Evolutionary conservation across 2,329 filamentous ascomycete species (phyloP), one percentile per base, ranked within the genome.

Genomic region (Pseudocercospora musae): DNA sequence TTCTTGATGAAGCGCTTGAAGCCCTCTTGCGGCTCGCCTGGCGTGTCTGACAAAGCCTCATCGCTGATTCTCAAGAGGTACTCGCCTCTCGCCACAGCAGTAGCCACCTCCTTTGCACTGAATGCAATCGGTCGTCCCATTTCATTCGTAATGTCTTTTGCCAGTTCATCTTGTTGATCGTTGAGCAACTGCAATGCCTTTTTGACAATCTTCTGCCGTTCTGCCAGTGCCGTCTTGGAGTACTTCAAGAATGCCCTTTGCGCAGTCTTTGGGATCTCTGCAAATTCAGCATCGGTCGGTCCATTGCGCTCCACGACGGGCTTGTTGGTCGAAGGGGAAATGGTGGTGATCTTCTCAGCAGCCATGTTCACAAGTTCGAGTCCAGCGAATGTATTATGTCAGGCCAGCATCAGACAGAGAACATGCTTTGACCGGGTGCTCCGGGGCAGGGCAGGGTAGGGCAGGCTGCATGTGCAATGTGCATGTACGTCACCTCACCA

Each of bases 71-170:
- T 92, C 71, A 96, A 83, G 61, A 98, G 81, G 74, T 96, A 96
- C 73, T 96, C 87, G 67, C 88, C 90, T 66, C 94, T 86, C 79
- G 90, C 91, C 68, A 96, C 85, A 7, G 93, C 93, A 15, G 94
- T 98, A 29, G 86, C 80, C 68, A 98, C 84, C 80, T 98, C 94
- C 69, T 87, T 92, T 52, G 84, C 87, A 0, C 91, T 90, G 76
- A 94, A 97, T 40, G 89, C 85, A 71, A 97, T 96, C 33, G 94
- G 94, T 20, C 94, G 85, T 46, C 94, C 94, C 93, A 98, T 98
- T 80, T 98, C 93, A 75, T 91, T 88, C 0, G 93, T 97, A 63
- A 98, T 80, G 76, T 97, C 93, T 69, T 86, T 84, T 5, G 89
- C 92, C 33, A 98, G 82, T 65, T 87, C 89, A 86, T 95, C 89